These are phyloP conservation scores for Thermochaetoides dissita DNA, from an alignment of 2,329 filamentous ascomycete species.

Conservation along the genomic window DNA sequence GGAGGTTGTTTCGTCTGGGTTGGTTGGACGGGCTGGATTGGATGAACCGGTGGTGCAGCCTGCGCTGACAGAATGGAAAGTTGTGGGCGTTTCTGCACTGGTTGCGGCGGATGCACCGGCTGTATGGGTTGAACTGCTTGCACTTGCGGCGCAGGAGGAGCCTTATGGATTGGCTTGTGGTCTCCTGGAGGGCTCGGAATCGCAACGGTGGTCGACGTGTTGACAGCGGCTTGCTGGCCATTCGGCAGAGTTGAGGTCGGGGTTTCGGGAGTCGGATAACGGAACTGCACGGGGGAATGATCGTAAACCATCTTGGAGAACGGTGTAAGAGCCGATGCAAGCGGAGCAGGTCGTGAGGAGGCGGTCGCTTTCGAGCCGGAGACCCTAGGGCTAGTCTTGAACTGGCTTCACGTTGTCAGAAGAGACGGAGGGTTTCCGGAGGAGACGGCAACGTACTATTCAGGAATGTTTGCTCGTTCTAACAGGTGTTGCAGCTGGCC, in stretches of 20 bases:
- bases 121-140: too few relatives aligned
- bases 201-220: conserved; percentile 6
- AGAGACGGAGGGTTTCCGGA: too few relatives aligned
- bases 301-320: conserved; percentile 36
- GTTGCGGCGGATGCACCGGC: too few relatives aligned
- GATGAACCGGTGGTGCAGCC: too few relatives aligned
- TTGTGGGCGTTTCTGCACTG: too few relatives aligned
- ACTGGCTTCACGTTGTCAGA: conserved; percentile 35
- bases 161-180: conserved; percentile 7
- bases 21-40: too few relatives aligned
- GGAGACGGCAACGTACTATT: conserved; percentile 39
- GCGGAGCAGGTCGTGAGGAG: conserved; percentile 19
- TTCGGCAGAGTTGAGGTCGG: conserved; percentile 18
- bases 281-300: conserved; percentile 27
- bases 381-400: conserved; percentile 35
- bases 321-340: conserved; percentile 30
- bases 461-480: conserved; percentile 53
- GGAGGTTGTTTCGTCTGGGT: too few relatives aligned
- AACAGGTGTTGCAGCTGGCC: conserved; percentile 64
- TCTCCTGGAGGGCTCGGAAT: conserved; percentile 15
- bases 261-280: conserved; percentile 25
- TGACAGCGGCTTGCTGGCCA: conserved; percentile 12
- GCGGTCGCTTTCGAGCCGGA: conserved; percentile 6
- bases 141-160: too few relatives aligned
- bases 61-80: too few relatives aligned